phyloP scores from a whole-genome alignment of 164 flowering plant species.

The Stephania yunnanensis region DNA sequence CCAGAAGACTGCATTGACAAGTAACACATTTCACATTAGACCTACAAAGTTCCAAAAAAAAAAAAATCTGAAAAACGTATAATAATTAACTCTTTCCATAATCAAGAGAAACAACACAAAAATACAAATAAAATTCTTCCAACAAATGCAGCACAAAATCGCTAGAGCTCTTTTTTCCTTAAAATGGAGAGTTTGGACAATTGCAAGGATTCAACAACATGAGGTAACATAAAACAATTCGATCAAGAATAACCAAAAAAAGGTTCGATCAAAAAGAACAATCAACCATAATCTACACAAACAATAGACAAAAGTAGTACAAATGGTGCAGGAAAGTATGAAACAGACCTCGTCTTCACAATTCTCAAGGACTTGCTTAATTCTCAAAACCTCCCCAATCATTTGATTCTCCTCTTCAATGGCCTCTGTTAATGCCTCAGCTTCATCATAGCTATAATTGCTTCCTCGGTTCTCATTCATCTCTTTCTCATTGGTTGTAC shows the following conservation, averaged over 20 bases:
- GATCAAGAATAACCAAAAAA: neutral
- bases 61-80: neutral
- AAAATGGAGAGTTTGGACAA: neutral
- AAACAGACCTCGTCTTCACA: slow-evolving; percentile 52
- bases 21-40: slow-evolving; percentile 5
- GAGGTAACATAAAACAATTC: neutral
- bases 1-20: slow-evolving; percentile 52
- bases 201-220: neutral
- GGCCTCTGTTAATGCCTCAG: slow-evolving; percentile 85
- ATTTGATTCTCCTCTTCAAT: slow-evolving; percentile 61
- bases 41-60: neutral
- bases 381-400: slow-evolving; percentile 70
- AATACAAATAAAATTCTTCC: neutral
- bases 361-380: slow-evolving; percentile 56
- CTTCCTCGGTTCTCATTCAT: slow-evolving; percentile 31
- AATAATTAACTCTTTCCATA: neutral
- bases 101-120: neutral
- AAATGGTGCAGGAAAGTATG: neutral
- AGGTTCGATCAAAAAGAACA: neutral
- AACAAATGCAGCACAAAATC: slow-evolving; percentile 3
- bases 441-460: slow-evolving; percentile 66
- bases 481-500: slow-evolving; percentile 27
- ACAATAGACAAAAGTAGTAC: neutral
- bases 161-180: neutral
- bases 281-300: neutral